Evolutionary conservation across 176 grass and related monocot genomes (phyloP).

Genomic region (Oryza brachyantha): DNA sequence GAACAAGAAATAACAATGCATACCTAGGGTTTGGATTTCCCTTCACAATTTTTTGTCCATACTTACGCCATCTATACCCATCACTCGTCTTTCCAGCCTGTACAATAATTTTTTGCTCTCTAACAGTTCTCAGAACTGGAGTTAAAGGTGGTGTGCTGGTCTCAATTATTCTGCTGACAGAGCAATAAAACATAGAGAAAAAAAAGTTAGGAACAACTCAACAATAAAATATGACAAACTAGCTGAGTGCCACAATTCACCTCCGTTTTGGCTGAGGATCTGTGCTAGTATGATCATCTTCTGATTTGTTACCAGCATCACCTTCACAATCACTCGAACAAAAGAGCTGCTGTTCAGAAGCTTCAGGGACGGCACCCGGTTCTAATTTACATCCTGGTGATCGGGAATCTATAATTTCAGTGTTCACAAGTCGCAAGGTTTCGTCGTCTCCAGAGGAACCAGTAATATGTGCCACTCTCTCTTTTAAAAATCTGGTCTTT

Average conservation of each 20-base stretch:
- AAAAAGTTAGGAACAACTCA: constrained; percentile 31
- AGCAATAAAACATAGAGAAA: constrained; percentile 25
- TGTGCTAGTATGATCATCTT: constrained; percentile 54
- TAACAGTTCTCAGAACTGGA: constrained; percentile 71
- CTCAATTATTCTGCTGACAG: constrained; percentile 54
- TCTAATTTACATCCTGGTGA: constrained; percentile 46
- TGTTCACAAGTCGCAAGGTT: constrained; percentile 58
- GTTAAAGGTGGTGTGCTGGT: constrained; percentile 37
- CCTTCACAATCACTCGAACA: constrained; percentile 98
- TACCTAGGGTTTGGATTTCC: constrained; percentile 97
- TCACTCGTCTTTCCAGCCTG: constrained; percentile 76
- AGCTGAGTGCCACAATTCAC: constrained; percentile 35
- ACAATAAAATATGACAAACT: constrained; percentile 13
- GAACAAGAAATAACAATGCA: constrained; percentile 2
- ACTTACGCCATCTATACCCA: constrained; percentile 99
- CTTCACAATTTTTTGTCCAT: constrained; percentile 98
- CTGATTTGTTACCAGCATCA: constrained; percentile 59
- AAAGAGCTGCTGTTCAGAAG: constrained; percentile 71
- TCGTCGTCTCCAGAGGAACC: constrained; percentile 47
- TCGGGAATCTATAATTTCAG: constrained; percentile 58
- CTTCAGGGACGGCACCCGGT: constrained; percentile 39
- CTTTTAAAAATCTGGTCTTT: constrained; percentile 73
- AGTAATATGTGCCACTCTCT: constrained; percentile 51
- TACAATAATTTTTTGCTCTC: constrained; percentile 85
- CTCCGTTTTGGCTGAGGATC: constrained; percentile 66